These are phyloP conservation scores for Pyrus communis DNA, from an alignment of 306 rosid species.

Conservation along the genomic window DNA sequence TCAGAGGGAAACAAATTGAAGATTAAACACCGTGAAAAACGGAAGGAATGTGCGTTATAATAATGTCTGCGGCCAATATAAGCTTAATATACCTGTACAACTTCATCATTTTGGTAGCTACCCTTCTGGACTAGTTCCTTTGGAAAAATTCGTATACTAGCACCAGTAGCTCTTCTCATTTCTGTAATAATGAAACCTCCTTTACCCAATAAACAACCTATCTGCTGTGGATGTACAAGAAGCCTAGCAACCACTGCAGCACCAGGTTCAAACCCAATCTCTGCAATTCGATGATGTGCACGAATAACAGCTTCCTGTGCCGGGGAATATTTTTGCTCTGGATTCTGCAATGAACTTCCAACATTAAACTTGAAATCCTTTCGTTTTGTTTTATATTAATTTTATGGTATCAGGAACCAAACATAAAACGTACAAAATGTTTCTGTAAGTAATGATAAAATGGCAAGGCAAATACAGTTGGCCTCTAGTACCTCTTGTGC, in stretches of 20 bases:
- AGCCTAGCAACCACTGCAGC: conserved; percentile 69
- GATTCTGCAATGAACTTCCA: conserved; percentile 38
- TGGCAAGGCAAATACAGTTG: conserved; percentile 8
- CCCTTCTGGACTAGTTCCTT: conserved; percentile 58
- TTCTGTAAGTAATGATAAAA: neutral
- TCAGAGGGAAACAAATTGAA: neutral
- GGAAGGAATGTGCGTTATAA: neutral
- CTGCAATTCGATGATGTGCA: conserved; percentile 67
- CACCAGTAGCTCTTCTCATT: conserved; percentile 79
- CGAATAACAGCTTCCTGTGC: conserved; percentile 86
- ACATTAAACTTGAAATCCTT: conserved; percentile 12
- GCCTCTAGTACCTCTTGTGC: conserved; percentile 64
- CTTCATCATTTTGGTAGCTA: conserved; percentile 55
- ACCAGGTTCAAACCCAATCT: conserved; percentile 73
- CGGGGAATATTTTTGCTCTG: conserved; percentile 74
- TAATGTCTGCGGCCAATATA: neutral
- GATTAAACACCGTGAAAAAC: neutral
- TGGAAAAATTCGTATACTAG: conserved; percentile 69
- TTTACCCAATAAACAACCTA: conserved; percentile 76
- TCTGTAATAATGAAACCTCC: conserved; percentile 73
- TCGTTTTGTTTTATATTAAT: neutral
- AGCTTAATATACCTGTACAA: conserved; percentile 63
- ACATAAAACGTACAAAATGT: neutral
- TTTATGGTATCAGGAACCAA: neutral
- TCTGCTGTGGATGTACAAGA: conserved; percentile 72